phyloP scores from a whole-genome alignment of 2,329 filamentous ascomycete genomes.

The Cyclaneusma minus region DNA sequence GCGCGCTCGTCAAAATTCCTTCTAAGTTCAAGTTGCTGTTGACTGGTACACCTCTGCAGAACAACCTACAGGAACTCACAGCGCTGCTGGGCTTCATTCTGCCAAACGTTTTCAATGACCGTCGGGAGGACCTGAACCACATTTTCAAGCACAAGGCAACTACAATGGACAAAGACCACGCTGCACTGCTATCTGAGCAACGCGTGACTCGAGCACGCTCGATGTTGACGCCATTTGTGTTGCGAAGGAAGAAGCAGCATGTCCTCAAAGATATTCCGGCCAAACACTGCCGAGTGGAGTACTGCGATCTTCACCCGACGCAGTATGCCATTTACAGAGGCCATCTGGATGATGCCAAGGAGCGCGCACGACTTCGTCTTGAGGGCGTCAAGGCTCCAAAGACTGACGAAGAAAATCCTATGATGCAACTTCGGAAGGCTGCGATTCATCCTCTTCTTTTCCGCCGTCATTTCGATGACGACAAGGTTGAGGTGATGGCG shows the following conservation, averaged over 20 bases:
- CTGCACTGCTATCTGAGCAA: conserved; percentile 71
- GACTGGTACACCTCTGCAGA: conserved; percentile 81
- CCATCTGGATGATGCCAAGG: conserved; percentile 47
- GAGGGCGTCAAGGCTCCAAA: conserved; percentile 32
- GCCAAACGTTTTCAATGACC: conserved; percentile 63
- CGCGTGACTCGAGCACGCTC: conserved; percentile 75
- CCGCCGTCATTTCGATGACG: conserved; percentile 63
- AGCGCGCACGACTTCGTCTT: conserved; percentile 38
- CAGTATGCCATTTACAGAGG: conserved; percentile 63
- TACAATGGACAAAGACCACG: conserved; percentile 63
- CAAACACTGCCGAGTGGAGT: conserved; percentile 65
- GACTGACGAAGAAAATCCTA: conserved; percentile 46
- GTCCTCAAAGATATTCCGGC: conserved; percentile 71
- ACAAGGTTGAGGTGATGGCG: conserved; percentile 61
- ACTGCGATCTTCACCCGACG: conserved; percentile 60
- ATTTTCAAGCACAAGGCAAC: conserved; percentile 90
- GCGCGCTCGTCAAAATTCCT: conserved; percentile 60
- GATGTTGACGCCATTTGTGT: conserved; percentile 89
- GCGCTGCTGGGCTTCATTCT: conserved; percentile 90
- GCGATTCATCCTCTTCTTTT: conserved; percentile 86
- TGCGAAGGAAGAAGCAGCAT: conserved; percentile 86
- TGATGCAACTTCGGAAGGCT: conserved; percentile 86
- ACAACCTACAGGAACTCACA: conserved; percentile 86
- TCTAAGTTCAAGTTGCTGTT: conserved; percentile 77
- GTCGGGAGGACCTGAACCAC: conserved; percentile 63